phyloP scores from a whole-genome alignment of 805 yeast genomes.

The Suhomyces vadensis region DNA sequence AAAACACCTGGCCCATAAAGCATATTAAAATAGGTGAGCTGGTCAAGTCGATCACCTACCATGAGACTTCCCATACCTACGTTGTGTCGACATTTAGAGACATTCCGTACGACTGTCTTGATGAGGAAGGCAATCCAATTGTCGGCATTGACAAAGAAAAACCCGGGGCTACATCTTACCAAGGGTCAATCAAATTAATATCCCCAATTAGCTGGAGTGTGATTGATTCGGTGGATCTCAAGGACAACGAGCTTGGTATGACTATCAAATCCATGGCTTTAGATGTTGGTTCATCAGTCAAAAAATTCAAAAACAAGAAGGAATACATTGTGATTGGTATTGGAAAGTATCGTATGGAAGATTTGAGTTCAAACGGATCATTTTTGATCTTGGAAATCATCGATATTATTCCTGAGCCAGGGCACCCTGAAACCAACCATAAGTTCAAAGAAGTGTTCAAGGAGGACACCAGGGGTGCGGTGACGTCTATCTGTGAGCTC shows the following conservation, averaged over 20 bases:
- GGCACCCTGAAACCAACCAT: slow-evolving; percentile 77
- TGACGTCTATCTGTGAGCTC: slow-evolving; percentile 70
- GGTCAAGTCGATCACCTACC: slow-evolving; percentile 66
- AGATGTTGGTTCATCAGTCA: slow-evolving; percentile 45
- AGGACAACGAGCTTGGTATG: slow-evolving; percentile 66
- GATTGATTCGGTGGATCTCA: slow-evolving; percentile 67
- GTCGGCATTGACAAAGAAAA: slow-evolving; percentile 55
- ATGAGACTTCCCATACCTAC: slow-evolving; percentile 62
- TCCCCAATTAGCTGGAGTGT: slow-evolving; percentile 77
- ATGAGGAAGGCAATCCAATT: slow-evolving; percentile 69
- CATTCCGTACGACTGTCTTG: slow-evolving; percentile 62
- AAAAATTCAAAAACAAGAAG: slow-evolving; percentile 49
- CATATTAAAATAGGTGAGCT: slow-evolving; percentile 57
- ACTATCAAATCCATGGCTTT: slow-evolving; percentile 55
- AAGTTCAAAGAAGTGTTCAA: slow-evolving; percentile 70
- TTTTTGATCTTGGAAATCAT: slow-evolving; percentile 73
- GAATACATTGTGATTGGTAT: slow-evolving; percentile 81
- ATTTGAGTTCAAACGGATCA: slow-evolving; percentile 74
- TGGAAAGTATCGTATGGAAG: slow-evolving; percentile 74
- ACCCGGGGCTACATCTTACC: slow-evolving; percentile 57
- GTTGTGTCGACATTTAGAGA: slow-evolving; percentile 61
- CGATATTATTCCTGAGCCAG: slow-evolving; percentile 87
- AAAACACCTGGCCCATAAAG: slow-evolving; percentile 60
- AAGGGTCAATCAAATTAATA: slow-evolving; percentile 62
- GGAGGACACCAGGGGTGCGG: slow-evolving; percentile 83